Evolutionary conservation across 2,329 filamentous ascomycete species (phyloP), one percentile per base, ranked within the genome.

Genomic region (Aspergillus sp.): DNA sequence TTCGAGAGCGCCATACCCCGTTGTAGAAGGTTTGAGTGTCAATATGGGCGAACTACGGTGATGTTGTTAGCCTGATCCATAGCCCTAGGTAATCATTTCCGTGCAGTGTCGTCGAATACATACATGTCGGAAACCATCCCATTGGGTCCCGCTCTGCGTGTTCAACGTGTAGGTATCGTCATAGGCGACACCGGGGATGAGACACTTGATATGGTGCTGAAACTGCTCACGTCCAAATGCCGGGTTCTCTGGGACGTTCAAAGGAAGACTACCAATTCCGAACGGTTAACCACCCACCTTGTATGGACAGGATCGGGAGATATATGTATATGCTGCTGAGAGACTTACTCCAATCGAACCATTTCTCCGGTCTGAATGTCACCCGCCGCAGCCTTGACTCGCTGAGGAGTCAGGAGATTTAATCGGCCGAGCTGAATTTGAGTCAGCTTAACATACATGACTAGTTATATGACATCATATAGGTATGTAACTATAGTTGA

Each of bases 341-440:
- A 16, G 16, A 67, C 71, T 61, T 67, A 82, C 80, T 86, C 82
- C 32, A 85, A 74, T 11, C 82, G 78, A 2, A 85, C 77, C 63
- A 85, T 80, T 54, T 86, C 82, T 14, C 85, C 85, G 3, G 81
- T 83, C 50, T 73, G 73, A 59, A 87, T 85, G 63, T 86, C 83
- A 45, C 75, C 75, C 1, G 81, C 73, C 2, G 85, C 83, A 11
- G 79, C 79, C 51, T 82, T 80, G 39, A 87, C 83, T 14, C 84
- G 77, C 4, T 76, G 71, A 0, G 84, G 83, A 0, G 84, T 87
- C 16, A 86, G 74, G 9, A 86, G 79, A 58, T 87, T 86, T 49
- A 86, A 67, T 49, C 84, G 77, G 74, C 72, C 67, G 52, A 75
- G 61, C 67, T 71, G 52, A 14, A 56, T 49, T 9, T 14, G 24